Evolutionary conservation across 2,329 filamentous ascomycete species (phyloP).

Genomic region (Arthrobotrys musiformis): DNA sequence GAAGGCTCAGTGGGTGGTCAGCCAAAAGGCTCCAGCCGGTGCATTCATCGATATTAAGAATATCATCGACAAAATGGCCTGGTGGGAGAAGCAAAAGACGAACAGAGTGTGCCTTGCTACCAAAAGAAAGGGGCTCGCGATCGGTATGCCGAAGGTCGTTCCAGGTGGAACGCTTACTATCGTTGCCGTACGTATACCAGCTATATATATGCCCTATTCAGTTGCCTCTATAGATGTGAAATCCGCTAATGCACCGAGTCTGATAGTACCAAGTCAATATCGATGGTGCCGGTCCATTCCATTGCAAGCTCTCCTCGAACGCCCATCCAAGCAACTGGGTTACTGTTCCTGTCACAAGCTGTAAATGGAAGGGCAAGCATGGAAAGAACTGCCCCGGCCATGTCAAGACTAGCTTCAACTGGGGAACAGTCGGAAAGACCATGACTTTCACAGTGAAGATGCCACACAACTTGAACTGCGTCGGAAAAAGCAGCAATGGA

Average conservation of each 20-base stretch:
- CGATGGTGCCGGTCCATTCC: slow-evolving; percentile 22
- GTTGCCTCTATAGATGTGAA: neutral
- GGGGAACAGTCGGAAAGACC: neutral
- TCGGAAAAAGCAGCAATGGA: neutral
- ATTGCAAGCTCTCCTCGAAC: slow-evolving; percentile 16
- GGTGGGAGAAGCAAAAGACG: neutral
- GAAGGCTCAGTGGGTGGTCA: neutral
- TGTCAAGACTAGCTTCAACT: neutral
- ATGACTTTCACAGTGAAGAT: neutral
- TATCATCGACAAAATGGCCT: neutral
- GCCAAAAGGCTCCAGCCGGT: neutral
- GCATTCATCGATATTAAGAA: neutral
- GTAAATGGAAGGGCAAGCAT: neutral
- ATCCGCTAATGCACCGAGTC: neutral
- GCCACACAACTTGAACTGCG: neutral
- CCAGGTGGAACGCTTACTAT: neutral
- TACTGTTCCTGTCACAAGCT: too few species aligned
- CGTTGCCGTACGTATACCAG: neutral
- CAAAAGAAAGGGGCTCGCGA: neutral
- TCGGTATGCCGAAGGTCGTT: neutral
- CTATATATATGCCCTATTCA: neutral
- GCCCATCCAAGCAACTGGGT: too few species aligned
- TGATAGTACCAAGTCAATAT: slow-evolving; percentile 25
- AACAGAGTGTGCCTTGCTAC: neutral
- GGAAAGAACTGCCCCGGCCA: neutral